phyloP scores from a whole-genome alignment of 2,329 filamentous ascomycete species.

The Botrytis deweyae region DNA sequence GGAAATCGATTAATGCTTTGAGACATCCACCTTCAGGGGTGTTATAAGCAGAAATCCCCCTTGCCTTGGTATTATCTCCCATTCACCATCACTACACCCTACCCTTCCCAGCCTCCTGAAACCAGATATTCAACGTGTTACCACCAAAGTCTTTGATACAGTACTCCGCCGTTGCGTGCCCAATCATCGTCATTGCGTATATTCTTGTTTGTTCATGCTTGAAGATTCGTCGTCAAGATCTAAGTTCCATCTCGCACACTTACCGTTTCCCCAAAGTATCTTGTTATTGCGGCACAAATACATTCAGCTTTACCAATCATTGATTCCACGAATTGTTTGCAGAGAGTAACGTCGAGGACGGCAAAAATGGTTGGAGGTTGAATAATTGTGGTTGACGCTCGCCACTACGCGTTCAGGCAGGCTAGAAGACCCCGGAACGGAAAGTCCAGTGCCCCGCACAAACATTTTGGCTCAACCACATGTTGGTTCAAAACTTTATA shows the following conservation, averaged over 20 bases:
- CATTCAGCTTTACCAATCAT: neutral
- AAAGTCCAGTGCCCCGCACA: neutral
- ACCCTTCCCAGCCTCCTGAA: neutral
- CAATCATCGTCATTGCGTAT: neutral
- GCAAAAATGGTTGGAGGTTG: neutral
- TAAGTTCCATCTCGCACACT: neutral
- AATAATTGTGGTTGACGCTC: neutral
- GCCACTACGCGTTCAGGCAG: neutral
- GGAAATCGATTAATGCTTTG: neutral
- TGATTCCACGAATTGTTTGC: neutral
- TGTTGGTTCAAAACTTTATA: neutral
- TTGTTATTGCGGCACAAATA: neutral
- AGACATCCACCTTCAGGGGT: neutral
- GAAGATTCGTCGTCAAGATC: neutral
- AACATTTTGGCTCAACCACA: neutral
- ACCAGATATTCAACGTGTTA: neutral
- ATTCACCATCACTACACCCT: neutral
- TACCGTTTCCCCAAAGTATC: neutral
- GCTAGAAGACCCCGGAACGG: neutral
- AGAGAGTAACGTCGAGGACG: neutral
- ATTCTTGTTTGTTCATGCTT: neutral
- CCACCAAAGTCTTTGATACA: neutral
- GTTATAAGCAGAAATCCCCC: neutral
- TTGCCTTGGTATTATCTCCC: neutral
- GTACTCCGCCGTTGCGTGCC: neutral